Conservation (phyloP, 257 asterid genomes). For the Gynochthodes officinalis region DNA sequence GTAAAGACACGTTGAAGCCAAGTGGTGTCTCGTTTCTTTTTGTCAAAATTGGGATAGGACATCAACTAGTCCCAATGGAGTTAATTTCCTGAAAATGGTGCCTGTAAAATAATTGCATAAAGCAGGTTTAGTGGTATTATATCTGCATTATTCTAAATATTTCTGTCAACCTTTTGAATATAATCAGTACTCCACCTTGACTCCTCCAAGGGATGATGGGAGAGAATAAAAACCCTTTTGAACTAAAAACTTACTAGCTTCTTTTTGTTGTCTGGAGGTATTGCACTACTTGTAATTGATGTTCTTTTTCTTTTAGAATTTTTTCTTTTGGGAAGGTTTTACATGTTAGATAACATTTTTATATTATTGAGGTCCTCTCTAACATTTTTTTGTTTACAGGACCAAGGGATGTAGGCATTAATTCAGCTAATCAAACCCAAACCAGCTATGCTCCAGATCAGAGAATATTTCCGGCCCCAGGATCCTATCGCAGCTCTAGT, state of each 20-base stretch:
- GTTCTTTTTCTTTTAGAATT: neutral
- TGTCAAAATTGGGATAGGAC: constrained; percentile 1
- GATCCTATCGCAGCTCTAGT: constrained; percentile 29
- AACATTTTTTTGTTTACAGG: constrained; percentile 27
- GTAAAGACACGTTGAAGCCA: neutral
- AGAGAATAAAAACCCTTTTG: neutral
- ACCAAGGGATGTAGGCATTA: constrained; percentile 24
- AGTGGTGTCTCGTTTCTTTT: neutral
- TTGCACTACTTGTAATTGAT: neutral
- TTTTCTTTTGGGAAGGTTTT: constrained; percentile 1
- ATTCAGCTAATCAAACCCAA: constrained; percentile 33
- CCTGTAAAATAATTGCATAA: neutral
- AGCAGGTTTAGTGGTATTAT: neutral
- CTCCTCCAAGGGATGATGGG: neutral
- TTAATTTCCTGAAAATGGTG: neutral
- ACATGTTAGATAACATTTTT: neutral
- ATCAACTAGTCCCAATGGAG: neutral
- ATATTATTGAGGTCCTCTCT: constrained; percentile 6
- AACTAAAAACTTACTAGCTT: neutral
- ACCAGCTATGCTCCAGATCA: constrained; percentile 30
- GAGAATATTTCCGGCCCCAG: constrained; percentile 35
- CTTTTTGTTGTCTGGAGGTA: neutral
- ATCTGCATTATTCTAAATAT: neutral
- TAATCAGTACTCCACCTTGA: neutral
- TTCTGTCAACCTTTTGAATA: neutral